Evolutionary conservation across 2,329 filamentous ascomycete species (phyloP).

Genomic region (Epicoccum nigrum): DNA sequence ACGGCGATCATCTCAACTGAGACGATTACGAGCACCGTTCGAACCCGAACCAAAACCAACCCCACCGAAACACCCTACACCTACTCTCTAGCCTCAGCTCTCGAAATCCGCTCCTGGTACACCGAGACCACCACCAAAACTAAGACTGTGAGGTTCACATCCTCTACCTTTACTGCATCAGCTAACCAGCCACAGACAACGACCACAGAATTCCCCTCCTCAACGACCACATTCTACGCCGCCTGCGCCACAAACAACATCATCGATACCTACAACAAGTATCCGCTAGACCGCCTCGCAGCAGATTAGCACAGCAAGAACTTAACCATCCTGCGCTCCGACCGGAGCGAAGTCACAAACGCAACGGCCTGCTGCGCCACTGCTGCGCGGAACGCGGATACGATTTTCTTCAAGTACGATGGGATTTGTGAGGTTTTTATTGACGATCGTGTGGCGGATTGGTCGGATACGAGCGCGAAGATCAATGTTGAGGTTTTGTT

Average conservation of each 20-base stretch:
- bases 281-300: slow-evolving; percentile 4
- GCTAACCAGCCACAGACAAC: slow-evolving; percentile 1
- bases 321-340: slow-evolving; percentile 8
- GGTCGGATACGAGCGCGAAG: not conserved
- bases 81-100: slow-evolving; percentile 6
- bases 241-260: slow-evolving; percentile 13
- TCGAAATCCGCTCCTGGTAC: slow-evolving; percentile 2
- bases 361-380: slow-evolving; percentile 9
- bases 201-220: slow-evolving; percentile 8
- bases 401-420: slow-evolving; percentile 16
- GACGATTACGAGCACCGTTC: slow-evolving; percentile 8
- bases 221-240: slow-evolving; percentile 7
- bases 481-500: slow-evolving; percentile 10
- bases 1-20: slow-evolving; percentile 9
- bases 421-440: slow-evolving; percentile 11
- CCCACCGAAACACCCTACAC: slow-evolving; percentile 13
- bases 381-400: not conserved
- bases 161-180: not conserved
- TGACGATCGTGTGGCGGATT: not conserved
- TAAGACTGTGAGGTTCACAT: slow-evolving; percentile 1
- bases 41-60: slow-evolving; percentile 4
- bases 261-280: slow-evolving; percentile 6
- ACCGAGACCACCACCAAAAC: slow-evolving; percentile 9
- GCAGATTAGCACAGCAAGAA: slow-evolving; percentile 15
- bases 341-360: slow-evolving; percentile 9